These are phyloP conservation scores for Iberis pinnata DNA, from an alignment of 345 rosid genomes.

Conservation along the genomic window DNA sequence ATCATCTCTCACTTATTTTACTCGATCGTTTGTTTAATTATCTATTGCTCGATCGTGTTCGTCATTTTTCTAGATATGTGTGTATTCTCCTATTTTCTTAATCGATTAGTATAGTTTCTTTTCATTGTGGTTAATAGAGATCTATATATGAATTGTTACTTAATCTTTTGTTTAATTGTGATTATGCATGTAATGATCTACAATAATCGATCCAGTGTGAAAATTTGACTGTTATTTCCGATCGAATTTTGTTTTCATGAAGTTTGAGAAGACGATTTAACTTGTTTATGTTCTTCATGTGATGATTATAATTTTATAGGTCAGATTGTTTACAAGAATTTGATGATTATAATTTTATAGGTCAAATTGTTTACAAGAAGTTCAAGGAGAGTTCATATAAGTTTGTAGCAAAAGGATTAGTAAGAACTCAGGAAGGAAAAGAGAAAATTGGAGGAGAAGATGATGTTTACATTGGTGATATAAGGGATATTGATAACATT, in stretches of 20 bases:
- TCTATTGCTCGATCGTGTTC: no score
- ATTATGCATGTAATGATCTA: slow-evolving; percentile 2
- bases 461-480: slow-evolving; percentile 65
- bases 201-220: no score
- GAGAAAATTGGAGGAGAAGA: slow-evolving; percentile 62
- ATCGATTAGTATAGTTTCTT: no score
- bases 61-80: no score
- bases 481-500: slow-evolving; percentile 43
- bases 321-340: no score
- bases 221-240: no score
- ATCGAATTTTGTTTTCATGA: no score
- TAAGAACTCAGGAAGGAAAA: slow-evolving; percentile 62
- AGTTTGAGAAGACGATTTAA: background rate
- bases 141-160: slow-evolving; percentile 72
- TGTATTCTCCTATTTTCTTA: no score
- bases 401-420: slow-evolving; percentile 63
- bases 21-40: no score
- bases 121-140: no score
- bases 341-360: no score
- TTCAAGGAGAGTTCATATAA: slow-evolving; percentile 64
- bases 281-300: slow-evolving; percentile 3
- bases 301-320: slow-evolving; percentile 27
- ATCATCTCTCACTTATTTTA: no score
- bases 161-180: background rate
- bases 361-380: slow-evolving; percentile 64